phyloP scores from a whole-genome alignment of 2,329 filamentous ascomycete genomes.

The Aspergillus brasiliensis region DNA sequence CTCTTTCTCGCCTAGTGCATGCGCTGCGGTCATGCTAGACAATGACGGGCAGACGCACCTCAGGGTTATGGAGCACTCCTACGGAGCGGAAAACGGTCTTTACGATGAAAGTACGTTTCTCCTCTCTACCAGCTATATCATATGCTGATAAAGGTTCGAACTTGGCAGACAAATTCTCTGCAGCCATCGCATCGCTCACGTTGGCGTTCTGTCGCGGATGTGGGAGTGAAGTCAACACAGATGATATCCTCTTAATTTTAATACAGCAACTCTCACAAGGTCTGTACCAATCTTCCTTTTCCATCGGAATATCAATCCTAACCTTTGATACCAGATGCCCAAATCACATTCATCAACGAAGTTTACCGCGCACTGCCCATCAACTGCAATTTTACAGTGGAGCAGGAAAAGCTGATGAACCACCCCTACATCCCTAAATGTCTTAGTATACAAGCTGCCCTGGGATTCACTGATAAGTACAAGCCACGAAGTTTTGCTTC shows the following conservation, averaged over 20 bases:
- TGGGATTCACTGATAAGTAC: slow-evolving; percentile 70
- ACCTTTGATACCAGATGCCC: slow-evolving; percentile 52
- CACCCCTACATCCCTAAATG: slow-evolving; percentile 74
- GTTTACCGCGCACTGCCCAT: slow-evolving; percentile 70
- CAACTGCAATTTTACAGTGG: slow-evolving; percentile 79
- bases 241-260: slow-evolving; percentile 70
- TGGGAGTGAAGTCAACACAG: slow-evolving; percentile 56
- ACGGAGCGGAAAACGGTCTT: slow-evolving; percentile 37
- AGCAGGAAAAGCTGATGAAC: slow-evolving; percentile 72
- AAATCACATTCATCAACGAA: slow-evolving; percentile 65
- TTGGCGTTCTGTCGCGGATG: slow-evolving; percentile 54
- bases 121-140: background rate
- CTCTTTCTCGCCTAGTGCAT: slow-evolving; percentile 49
- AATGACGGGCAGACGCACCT: slow-evolving; percentile 43
- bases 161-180: slow-evolving; percentile 44
- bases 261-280: slow-evolving; percentile 53
- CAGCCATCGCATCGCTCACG: slow-evolving; percentile 64
- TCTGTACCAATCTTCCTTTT: slow-evolving; percentile 38
- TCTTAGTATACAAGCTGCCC: slow-evolving; percentile 74
- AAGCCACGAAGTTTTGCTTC: slow-evolving; percentile 65
- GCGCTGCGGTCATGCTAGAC: slow-evolving; percentile 42
- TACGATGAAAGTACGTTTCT: slow-evolving; percentile 41
- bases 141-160: background rate
- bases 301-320: slow-evolving; percentile 32
- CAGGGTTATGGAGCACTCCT: slow-evolving; percentile 43